These are phyloP conservation scores for Neonothopanus nambi DNA, from an alignment of 1,284 basidiomycete species.

Conservation along the genomic window DNA sequence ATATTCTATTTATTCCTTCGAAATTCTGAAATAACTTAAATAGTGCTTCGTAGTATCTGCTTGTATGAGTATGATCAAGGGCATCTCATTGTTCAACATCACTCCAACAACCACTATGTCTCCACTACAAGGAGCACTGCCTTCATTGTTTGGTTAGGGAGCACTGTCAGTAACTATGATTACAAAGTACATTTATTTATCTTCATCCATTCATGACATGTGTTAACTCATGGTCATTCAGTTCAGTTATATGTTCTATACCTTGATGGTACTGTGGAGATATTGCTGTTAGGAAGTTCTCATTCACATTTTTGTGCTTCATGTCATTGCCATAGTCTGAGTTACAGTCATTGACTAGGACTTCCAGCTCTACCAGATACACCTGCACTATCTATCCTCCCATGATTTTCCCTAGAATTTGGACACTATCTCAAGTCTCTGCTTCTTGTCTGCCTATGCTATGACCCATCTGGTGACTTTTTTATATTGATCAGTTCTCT, in stretches of 20 bases:
- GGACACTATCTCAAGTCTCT: no score
- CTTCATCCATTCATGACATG: neutral
- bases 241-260: slow-evolving; percentile 14
- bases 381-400: no score
- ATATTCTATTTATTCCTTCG: neutral
- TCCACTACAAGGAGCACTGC: slow-evolving; percentile 21
- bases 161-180: no score
- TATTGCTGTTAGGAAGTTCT: slow-evolving; percentile 20
- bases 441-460: no score
- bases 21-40: neutral
- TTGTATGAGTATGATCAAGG: slow-evolving; percentile 23
- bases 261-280: slow-evolving; percentile 23
- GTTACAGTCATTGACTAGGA: no score
- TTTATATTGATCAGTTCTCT: no score
- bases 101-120: slow-evolving; percentile 19
- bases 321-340: no score
- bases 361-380: no score
- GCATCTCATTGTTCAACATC: slow-evolving; percentile 22
- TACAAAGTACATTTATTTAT: slow-evolving; percentile 10
- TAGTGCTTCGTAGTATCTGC: slow-evolving; percentile 17
- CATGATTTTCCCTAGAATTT: no score
- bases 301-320: no score
- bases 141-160: slow-evolving; percentile 21
- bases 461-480: no score
- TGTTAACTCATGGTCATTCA: neutral